Conservation (phyloP, 495 filamentous ascomycete genomes). For the Pseudoneurospora amorphoporcata region DNA sequence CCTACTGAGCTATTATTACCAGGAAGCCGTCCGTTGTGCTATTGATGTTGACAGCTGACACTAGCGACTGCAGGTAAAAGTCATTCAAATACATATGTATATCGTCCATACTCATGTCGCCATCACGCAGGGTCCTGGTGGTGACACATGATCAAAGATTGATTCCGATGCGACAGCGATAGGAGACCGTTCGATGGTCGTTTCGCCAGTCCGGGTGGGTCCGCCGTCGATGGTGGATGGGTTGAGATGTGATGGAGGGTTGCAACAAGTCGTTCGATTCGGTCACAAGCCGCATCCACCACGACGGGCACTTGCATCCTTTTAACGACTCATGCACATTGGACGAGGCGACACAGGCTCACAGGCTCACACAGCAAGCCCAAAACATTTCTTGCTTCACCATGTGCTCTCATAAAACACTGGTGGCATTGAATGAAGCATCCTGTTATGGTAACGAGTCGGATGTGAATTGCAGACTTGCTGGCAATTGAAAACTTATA, state of each 20-base stretch:
- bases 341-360: not conserved
- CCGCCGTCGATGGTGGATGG: not conserved
- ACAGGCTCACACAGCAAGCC: not conserved
- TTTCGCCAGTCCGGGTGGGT: not conserved
- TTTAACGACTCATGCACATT: not conserved
- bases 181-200: not conserved
- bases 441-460: not conserved
- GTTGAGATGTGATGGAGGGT: not conserved
- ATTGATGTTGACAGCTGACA: not conserved
- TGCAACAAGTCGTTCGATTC: not conserved
- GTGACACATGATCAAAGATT: not conserved
- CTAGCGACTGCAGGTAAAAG: not conserved
- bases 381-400: not conserved
- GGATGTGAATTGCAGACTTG: not conserved
- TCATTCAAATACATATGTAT: not conserved
- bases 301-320: not conserved
- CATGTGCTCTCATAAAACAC: not conserved
- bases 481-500: not conserved
- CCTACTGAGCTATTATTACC: not conserved
- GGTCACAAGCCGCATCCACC: not conserved
- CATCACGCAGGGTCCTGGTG: not conserved
- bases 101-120: not conserved
- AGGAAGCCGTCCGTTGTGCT: not conserved
- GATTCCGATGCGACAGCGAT: not conserved
- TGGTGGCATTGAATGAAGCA: not conserved